Conservation (phyloP, 2,329 filamentous ascomycete species). For the Beauveria sp. region DNA sequence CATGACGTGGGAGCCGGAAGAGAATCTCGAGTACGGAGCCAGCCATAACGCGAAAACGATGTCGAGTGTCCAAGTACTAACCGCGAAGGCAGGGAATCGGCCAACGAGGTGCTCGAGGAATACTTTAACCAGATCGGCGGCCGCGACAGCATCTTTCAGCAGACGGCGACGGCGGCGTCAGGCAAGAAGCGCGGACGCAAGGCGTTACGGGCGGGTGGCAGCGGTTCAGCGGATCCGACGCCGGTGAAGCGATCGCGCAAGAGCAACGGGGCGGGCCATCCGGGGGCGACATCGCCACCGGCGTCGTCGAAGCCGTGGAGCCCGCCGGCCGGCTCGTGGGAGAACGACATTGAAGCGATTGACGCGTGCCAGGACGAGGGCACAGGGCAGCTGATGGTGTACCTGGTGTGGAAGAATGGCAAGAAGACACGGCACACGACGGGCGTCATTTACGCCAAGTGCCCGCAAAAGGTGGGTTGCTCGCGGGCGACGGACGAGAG, state of each 20-base stretch:
- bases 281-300: constrained; percentile 40
- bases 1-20: constrained; percentile 71
- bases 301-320: constrained; percentile 49
- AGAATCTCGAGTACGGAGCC: constrained; percentile 43
- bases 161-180: constrained; percentile 41
- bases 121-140: constrained; percentile 61
- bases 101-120: constrained; percentile 51
- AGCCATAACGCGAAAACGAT: neutral
- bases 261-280: constrained; percentile 37
- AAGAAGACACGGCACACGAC: constrained; percentile 68
- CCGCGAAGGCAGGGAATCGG: constrained; percentile 40
- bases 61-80: neutral
- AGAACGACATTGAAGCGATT: constrained; percentile 61
- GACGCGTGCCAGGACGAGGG: constrained; percentile 65
- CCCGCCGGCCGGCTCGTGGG: constrained; percentile 69
- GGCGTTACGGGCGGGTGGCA: constrained; percentile 16
- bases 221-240: constrained; percentile 16
- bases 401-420: constrained; percentile 66
- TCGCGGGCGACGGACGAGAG: neutral
- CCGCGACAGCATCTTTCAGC: constrained; percentile 44
- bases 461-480: constrained; percentile 61
- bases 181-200: constrained; percentile 52
- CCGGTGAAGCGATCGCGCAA: constrained; percentile 37
- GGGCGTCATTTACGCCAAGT: constrained; percentile 62
- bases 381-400: constrained; percentile 54